Conservation (phyloP, 2,329 filamentous ascomycete species). For the Grosmannia penicillata region DNA sequence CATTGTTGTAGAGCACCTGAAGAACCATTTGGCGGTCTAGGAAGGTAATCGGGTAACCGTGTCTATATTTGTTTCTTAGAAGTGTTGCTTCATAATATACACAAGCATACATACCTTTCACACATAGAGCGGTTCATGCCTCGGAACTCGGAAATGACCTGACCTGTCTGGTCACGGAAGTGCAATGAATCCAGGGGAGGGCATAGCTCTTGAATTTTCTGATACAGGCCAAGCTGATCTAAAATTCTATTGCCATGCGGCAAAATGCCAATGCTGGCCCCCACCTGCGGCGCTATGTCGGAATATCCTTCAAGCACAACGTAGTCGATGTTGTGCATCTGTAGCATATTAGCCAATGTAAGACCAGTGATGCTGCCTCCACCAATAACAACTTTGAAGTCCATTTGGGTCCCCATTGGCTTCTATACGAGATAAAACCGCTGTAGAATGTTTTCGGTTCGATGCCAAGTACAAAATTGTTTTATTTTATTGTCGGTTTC, state of each 20-base stretch:
- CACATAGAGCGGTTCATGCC: constrained; percentile 8
- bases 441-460: no score
- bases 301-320: constrained; percentile 28
- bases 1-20: constrained; percentile 17
- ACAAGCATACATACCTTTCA: neutral
- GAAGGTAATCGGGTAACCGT: constrained; percentile 20
- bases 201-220: constrained; percentile 11
- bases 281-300: constrained; percentile 27
- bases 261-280: constrained; percentile 30
- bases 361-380: constrained; percentile 34
- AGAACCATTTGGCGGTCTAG: constrained; percentile 22
- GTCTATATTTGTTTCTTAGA: constrained; percentile 6
- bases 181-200: constrained; percentile 5
- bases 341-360: constrained; percentile 28
- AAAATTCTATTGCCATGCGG: constrained; percentile 28
- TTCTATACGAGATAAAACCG: neutral
- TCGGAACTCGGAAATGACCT: constrained; percentile 10
- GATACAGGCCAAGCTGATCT: constrained; percentile 31
- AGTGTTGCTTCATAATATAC: no score
- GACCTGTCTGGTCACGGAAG: constrained; percentile 5
- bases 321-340: constrained; percentile 30
- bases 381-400: constrained; percentile 27
- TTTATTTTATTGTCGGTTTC: no score
- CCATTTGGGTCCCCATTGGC: constrained; percentile 1
- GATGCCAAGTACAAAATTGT: no score